Conservation (phyloP, 2,329 filamentous ascomycete species). For the Calycina marina region DNA sequence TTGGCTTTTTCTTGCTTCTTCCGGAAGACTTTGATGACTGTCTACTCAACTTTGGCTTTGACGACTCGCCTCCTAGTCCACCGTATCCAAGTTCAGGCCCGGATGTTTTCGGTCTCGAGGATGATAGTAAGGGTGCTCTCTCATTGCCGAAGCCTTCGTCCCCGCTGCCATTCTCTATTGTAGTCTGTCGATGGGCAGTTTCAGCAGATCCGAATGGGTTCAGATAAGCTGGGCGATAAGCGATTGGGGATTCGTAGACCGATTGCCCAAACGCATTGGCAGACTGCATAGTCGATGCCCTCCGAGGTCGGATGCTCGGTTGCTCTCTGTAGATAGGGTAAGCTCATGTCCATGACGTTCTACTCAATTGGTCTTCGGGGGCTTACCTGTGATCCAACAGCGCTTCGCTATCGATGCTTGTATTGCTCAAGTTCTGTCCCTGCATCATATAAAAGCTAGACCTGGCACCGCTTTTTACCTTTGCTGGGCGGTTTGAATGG, state of each 20-base stretch:
- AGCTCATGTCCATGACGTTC: slow-evolving; percentile 8
- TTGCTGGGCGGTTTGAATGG: slow-evolving; percentile 24
- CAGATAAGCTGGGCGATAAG: slow-evolving; percentile 21
- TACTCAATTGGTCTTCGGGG: slow-evolving; percentile 1
- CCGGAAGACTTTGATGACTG: slow-evolving; percentile 30
- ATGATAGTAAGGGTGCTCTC: slow-evolving; percentile 37
- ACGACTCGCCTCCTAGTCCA: slow-evolving; percentile 4
- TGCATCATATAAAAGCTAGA: slow-evolving; percentile 34
- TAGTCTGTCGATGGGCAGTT: slow-evolving; percentile 13
- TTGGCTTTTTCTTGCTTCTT: slow-evolving; percentile 24
- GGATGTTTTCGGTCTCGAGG: slow-evolving; percentile 22
- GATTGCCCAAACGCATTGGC: slow-evolving; percentile 24
- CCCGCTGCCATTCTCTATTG: slow-evolving; percentile 31
- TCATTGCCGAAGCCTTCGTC: slow-evolving; percentile 35
- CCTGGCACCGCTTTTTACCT: slow-evolving; percentile 15
- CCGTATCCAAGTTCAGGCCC: slow-evolving; percentile 10
- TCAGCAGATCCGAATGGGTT: slow-evolving; percentile 20
- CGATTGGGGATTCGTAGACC: slow-evolving; percentile 21
- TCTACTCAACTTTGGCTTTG: slow-evolving; percentile 23
- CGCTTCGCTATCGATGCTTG: slow-evolving; percentile 78
- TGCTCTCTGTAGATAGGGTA: slow-evolving; percentile 27
- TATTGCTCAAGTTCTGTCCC: slow-evolving; percentile 54
- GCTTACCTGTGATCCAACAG: slow-evolving; percentile 71
- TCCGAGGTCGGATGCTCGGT: slow-evolving; percentile 44
- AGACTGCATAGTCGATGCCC: slow-evolving; percentile 34